These are phyloP conservation scores for Cordyceps pruinosa DNA, from an alignment of 2,329 filamentous ascomycete species.

Conservation along the genomic window DNA sequence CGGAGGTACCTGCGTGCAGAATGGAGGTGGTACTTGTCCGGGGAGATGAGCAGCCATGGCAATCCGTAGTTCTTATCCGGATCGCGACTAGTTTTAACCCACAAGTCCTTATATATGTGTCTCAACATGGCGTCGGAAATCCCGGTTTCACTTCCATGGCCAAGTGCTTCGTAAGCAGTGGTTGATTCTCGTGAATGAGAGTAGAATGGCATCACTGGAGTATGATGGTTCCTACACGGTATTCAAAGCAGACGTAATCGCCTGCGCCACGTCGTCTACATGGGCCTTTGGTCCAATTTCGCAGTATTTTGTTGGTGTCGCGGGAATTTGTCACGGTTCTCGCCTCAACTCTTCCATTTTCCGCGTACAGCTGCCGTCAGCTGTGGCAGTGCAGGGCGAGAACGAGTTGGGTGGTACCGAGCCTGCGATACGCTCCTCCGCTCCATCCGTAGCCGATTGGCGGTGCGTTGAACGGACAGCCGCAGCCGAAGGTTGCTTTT, in stretches of 20 bases:
- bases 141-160: no score
- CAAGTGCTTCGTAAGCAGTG: no score
- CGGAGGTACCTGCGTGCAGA: background rate
- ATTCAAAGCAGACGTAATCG: background rate
- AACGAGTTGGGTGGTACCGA: background rate
- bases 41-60: no score
- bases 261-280: background rate
- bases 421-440: background rate
- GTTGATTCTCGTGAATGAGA: no score
- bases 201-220: no score
- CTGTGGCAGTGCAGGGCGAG: constrained; percentile 7
- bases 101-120: no score
- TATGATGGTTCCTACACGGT: no score
- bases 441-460: background rate
- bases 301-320: background rate
- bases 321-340: background rate
- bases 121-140: no score
- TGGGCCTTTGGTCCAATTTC: background rate
- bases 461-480: background rate
- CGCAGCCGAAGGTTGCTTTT: background rate
- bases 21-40: background rate
- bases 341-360: background rate
- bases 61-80: background rate
- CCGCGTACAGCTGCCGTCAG: background rate
- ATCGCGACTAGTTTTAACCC: background rate